Conservation (phyloP, 495 filamentous ascomycete species). For the Penicillium taxi region DNA sequence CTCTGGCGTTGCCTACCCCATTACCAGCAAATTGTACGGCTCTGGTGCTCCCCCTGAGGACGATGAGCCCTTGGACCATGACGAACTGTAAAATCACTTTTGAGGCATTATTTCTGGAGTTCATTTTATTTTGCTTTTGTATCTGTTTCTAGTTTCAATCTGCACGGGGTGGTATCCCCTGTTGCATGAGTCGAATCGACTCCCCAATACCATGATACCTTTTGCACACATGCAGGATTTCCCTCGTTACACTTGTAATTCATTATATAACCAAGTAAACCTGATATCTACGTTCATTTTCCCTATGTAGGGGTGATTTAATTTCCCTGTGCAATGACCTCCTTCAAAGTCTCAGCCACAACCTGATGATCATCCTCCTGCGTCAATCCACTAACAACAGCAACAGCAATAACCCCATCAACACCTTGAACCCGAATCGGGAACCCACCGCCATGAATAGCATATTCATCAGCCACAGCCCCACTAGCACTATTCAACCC, state of each 20-base stretch:
- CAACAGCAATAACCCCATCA: constrained; percentile 62
- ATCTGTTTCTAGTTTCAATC: constrained; percentile 18
- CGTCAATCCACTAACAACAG: constrained; percentile 68
- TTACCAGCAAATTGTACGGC: constrained; percentile 94
- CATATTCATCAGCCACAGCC: constrained; percentile 52
- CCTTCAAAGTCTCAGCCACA: constrained; percentile 56
- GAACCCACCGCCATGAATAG: constrained; percentile 66
- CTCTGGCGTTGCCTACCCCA: constrained; percentile 90
- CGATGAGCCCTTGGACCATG: constrained; percentile 66
- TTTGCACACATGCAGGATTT: constrained; percentile 5
- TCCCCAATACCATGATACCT: constrained; percentile 32
- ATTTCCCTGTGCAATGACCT: constrained; percentile 27
- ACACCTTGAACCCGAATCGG: constrained; percentile 62
- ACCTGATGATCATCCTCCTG: constrained; percentile 73
- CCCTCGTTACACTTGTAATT: not conserved
- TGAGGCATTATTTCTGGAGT: constrained; percentile 40
- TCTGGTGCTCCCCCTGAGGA: constrained; percentile 52
- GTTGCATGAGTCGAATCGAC: constrained; percentile 13
- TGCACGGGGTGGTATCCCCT: constrained; percentile 9
- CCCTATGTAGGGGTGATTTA: too few relatives aligned
- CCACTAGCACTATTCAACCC: constrained; percentile 35
- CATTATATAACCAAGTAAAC: not conserved
- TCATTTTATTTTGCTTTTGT: constrained; percentile 23
- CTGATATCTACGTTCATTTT: not conserved
- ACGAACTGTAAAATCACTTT: constrained; percentile 71